Evolutionary conservation across 1,284 basidiomycete species (phyloP).

Genomic region (Ganoderma lingzhi): DNA sequence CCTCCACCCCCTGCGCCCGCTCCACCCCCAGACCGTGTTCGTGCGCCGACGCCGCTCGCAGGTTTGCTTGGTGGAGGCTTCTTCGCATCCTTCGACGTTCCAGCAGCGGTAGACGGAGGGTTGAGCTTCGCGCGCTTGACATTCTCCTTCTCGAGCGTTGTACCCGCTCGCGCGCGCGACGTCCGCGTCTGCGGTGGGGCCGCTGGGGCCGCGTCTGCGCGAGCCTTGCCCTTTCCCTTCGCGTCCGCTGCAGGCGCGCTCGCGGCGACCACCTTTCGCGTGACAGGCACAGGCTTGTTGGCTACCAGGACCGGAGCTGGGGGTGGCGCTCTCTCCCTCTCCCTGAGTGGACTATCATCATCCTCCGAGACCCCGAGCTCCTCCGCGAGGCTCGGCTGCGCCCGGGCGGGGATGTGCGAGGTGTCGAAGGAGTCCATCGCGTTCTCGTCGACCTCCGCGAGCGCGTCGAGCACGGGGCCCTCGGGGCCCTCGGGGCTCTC

Average conservation of each 20-base stretch:
- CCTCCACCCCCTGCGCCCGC: neutral
- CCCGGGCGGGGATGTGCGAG: conserved; percentile 18
- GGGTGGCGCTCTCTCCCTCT: conserved; percentile 23
- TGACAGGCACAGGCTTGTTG: conserved; percentile 25
- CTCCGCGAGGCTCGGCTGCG: conserved; percentile 36
- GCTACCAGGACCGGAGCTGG: neutral
- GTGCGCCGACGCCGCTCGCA: conserved; percentile 1
- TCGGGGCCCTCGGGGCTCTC: conserved; percentile 45
- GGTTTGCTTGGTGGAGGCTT: conserved; percentile 5
- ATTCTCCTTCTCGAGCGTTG: conserved; percentile 38
- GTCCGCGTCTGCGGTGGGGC: neutral
- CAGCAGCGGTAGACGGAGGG: neutral
- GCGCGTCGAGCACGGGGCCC: conserved; percentile 37
- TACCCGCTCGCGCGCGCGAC: conserved; percentile 28
- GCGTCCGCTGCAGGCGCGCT: conserved; percentile 20
- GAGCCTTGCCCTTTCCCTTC: conserved; percentile 53
- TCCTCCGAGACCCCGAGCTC: conserved; percentile 40
- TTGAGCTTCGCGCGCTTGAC: conserved; percentile 37
- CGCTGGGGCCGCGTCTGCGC: conserved; percentile 19
- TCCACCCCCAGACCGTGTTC: neutral
- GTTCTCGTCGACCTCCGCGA: conserved; percentile 45
- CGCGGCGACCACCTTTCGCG: neutral
- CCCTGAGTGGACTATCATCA: conserved; percentile 35
- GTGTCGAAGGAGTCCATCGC: conserved; percentile 29
- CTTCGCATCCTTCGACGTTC: conserved; percentile 10